Evolutionary conservation across 257 asterid species (phyloP).

Genomic region (Galeopsis tetrahit): DNA sequence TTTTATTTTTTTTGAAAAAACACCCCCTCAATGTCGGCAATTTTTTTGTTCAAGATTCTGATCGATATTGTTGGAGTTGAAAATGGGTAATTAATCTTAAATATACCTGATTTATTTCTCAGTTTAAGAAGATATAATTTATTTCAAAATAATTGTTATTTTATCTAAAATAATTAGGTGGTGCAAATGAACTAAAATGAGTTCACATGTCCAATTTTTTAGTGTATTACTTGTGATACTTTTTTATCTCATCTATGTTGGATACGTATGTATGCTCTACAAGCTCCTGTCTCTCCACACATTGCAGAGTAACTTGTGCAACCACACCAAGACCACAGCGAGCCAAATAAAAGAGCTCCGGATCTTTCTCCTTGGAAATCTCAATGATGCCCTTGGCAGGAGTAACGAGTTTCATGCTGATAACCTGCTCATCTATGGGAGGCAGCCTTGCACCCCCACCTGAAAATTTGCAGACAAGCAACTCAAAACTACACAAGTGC

Average conservation of each 20-base stretch:
- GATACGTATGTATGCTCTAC: slow-evolving; percentile 88
- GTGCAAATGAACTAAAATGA: no score
- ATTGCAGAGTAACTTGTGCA: slow-evolving; percentile 92
- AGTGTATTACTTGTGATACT: slow-evolving; percentile 82
- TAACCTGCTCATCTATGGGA: slow-evolving; percentile 93
- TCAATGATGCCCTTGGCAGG: slow-evolving; percentile 91
- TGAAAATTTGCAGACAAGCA: slow-evolving; percentile 37
- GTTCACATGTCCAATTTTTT: no score
- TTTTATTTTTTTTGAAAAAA: no score
- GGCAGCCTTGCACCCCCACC: slow-evolving; percentile 97
- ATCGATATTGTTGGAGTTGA: no score
- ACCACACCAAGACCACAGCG: slow-evolving; percentile 99
- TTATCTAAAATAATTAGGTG: no score
- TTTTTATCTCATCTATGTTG: slow-evolving; percentile 74
- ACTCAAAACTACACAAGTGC: slow-evolving; percentile 26
- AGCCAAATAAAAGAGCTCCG: slow-evolving; percentile 88
- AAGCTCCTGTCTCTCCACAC: slow-evolving; percentile 94
- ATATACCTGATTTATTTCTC: no score
- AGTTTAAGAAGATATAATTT: no score
- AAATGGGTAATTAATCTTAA: no score
- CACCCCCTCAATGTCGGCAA: no score
- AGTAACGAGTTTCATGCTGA: slow-evolving; percentile 94
- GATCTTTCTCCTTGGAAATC: slow-evolving; percentile 83
- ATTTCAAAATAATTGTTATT: no score
- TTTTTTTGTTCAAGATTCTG: no score